Evolutionary conservation across 148 eudicot genomes (phyloP).

Genomic region (Camellia lanceoleosa): DNA sequence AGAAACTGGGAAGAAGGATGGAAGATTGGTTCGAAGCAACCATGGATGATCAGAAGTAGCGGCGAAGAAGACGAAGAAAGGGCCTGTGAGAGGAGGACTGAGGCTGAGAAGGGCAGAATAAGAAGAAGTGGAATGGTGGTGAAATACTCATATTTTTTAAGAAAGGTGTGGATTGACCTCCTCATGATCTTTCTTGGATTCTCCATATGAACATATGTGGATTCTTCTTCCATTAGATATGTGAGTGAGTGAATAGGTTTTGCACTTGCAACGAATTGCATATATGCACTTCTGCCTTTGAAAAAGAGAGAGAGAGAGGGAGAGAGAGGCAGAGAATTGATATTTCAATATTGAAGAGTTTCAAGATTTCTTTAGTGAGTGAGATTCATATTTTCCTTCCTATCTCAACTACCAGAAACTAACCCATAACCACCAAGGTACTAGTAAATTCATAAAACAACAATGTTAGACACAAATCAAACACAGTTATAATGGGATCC

Average conservation of each 20-base stretch:
- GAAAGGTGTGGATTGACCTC: conserved; percentile 21
- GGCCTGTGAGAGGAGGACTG: conserved; percentile 24
- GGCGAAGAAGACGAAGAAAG: neutral
- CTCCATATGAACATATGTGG: conserved; percentile 2
- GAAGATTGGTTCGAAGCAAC: neutral
- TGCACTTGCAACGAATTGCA: conserved; percentile 6
- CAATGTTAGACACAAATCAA: no score
- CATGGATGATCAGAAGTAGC: conserved; percentile 2
- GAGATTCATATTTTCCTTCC: conserved; percentile 18
- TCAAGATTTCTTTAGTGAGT: neutral
- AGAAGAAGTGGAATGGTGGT: conserved; percentile 22
- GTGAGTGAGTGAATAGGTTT: neutral
- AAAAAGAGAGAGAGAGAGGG: conserved; percentile 9
- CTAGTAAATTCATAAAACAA: neutral
- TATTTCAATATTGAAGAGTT: neutral
- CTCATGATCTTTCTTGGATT: conserved; percentile 14
- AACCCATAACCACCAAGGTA: neutral
- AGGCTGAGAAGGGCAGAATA: conserved; percentile 23
- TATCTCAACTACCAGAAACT: conserved; percentile 16
- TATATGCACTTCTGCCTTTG: neutral
- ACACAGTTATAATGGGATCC: no score
- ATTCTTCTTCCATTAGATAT: conserved; percentile 16
- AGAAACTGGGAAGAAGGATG: neutral
- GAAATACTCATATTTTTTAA: conserved; percentile 17
- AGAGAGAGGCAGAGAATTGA: neutral